A percentile compares a stretch with the other conserved stretches of the same genome.
Conservation (phyloP, 1,284 basidiomycete species). For the Porogramme epimiltina region DNA sequence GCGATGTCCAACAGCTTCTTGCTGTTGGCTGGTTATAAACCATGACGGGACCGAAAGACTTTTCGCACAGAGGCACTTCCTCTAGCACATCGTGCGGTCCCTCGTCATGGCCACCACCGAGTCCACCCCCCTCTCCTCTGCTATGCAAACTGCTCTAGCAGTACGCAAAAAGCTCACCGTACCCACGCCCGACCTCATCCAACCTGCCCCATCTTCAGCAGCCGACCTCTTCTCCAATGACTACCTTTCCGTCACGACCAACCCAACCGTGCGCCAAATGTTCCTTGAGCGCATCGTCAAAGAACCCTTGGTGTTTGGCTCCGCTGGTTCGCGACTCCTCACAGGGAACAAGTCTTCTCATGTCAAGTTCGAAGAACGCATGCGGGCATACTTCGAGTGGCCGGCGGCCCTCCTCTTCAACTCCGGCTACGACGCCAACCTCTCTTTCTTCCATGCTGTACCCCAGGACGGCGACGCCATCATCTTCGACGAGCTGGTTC, state of each 20-base stretch:
- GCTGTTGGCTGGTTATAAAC: too few species aligned
- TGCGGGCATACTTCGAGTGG: constrained; percentile 60
- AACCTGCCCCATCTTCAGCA: background rate
- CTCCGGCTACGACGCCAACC: constrained; percentile 76
- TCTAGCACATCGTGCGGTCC: background rate
- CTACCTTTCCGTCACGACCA: constrained; percentile 84
- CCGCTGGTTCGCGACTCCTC: constrained; percentile 83
- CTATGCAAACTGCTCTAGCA: background rate
- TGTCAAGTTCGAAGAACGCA: constrained; percentile 40
- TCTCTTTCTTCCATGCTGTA: constrained; percentile 68
- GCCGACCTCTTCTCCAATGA: constrained; percentile 87
- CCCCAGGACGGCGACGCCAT: constrained; percentile 80
- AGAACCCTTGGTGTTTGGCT: constrained; percentile 69
- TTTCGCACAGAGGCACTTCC: too few species aligned
- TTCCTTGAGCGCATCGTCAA: constrained; percentile 55
- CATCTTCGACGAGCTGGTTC: constrained; percentile 85
- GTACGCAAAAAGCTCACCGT: background rate
- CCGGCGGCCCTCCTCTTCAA: constrained; percentile 84
- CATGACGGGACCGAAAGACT: too few species aligned
- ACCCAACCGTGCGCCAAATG: constrained; percentile 48
- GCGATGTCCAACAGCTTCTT: too few species aligned
- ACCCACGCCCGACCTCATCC: background rate
- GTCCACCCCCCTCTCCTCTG: background rate
- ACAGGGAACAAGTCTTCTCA: constrained; percentile 70
- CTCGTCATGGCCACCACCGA: background rate